Evolutionary conservation across 495 filamentous ascomycete genomes (phyloP), one percentile per base, ranked within the genome.

Genomic region (Beverwykella pulmonaria): DNA sequence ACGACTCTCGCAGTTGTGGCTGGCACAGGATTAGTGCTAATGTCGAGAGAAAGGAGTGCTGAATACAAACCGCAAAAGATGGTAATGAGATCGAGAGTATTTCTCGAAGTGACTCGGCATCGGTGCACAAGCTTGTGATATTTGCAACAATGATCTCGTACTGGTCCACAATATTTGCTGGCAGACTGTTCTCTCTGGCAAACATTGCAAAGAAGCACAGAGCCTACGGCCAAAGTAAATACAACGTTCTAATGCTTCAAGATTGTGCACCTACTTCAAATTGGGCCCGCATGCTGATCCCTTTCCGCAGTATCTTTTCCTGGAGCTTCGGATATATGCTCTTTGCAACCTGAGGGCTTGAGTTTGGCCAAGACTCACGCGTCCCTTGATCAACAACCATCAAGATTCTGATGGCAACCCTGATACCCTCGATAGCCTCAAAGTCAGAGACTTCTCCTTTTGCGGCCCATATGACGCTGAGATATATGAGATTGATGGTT

Each of bases 401-500:
- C 19, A 82, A 73, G 46, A 85, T 82, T 6, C 75, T 74, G 48
- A 79, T 81, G 0, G 82, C 83, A 19, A 88, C 75, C 8, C 73
- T 71, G 52, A 88, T 77, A 20, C 79, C 79, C 61, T 85, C 78
- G 23, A 78, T 58, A 25, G 80, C 79, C 19, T 84, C 79, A 1
- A 72, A 56, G 4, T 75, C 53, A 1, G 76, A 75, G 8, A 82
- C 54, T 53, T 73, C 80, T 27, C 77, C 73, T 14, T 82, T 84
- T 62, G 82, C 86, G 9, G 81, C 81, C 59, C 80, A 78, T 22
- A 86, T 81, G 10, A 81, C 82, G 22, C 79, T 79, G 52, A 86
- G 70, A 1, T 83, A 79, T 3, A 84, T 78, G 36, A 88, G 72
- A 59, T 86, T 80, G 15, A 87, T 68, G 0, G 82, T 88, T 60